Conservation (phyloP, 805 yeast genomes). For the Candida tallmaniae region DNA sequence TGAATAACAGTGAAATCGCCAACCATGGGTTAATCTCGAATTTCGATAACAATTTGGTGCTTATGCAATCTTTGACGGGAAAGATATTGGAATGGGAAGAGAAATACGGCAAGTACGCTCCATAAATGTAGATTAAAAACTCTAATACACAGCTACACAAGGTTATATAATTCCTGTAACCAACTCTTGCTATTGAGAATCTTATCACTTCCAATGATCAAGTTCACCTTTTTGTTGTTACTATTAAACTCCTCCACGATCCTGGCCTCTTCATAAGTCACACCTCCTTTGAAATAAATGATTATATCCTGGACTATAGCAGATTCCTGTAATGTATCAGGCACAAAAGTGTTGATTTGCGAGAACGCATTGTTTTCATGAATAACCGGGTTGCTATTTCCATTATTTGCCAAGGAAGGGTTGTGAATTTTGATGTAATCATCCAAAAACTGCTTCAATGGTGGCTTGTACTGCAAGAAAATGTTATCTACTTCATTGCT, state of each 20-base stretch:
- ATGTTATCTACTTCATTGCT: conserved; percentile 52
- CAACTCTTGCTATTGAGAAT: conserved; percentile 32
- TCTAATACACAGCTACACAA: not conserved
- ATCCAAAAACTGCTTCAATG: conserved; percentile 45
- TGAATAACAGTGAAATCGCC: conserved; percentile 38
- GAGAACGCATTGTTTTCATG: conserved; percentile 8
- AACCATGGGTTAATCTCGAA: conserved; percentile 26
- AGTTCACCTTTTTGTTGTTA: conserved; percentile 52
- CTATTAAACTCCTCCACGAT: conserved; percentile 58
- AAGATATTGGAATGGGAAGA: conserved; percentile 78
- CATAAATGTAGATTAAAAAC: conserved; percentile 15
- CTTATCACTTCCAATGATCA: conserved; percentile 71
- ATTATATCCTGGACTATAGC: conserved; percentile 49
- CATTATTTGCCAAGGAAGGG: not conserved
- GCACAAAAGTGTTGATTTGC: conserved; percentile 29
- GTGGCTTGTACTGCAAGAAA: conserved; percentile 88
- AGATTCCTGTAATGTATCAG: conserved; percentile 20
- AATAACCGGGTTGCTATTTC: not conserved
- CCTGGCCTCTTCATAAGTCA: conserved; percentile 88
- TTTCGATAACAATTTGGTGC: conserved; percentile 54
- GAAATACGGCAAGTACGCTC: conserved; percentile 52
- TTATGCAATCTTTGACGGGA: conserved; percentile 72
- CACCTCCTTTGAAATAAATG: conserved; percentile 79
- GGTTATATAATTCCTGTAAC: conserved; percentile 30
- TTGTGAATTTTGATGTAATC: conserved; percentile 17